phyloP scores from a whole-genome alignment of 768 basidiomycete genomes.

The Mycena amicta region DNA sequence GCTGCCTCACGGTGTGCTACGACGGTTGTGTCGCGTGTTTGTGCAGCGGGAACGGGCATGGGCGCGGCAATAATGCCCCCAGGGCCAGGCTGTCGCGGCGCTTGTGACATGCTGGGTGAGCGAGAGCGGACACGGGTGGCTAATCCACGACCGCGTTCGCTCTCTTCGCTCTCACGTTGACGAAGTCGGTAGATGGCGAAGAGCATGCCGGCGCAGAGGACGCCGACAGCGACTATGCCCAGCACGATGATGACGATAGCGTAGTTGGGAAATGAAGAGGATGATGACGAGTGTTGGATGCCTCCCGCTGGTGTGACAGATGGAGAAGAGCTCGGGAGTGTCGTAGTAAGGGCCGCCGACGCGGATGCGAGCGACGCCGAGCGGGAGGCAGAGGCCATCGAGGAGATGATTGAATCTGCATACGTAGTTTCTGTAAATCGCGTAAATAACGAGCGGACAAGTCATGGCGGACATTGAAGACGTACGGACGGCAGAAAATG shows the following conservation, averaged over 20 bases:
- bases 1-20: background rate
- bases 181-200: constrained; percentile 70
- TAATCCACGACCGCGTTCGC: constrained; percentile 40
- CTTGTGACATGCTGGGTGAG: constrained; percentile 34
- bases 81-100: too few species aligned
- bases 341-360: background rate
- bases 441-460: constrained; percentile 1
- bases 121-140: constrained; percentile 75
- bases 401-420: constrained; percentile 65
- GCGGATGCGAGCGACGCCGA: background rate
- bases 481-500: constrained; percentile 81
- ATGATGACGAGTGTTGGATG: constrained; percentile 46
- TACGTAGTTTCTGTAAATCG: constrained; percentile 66
- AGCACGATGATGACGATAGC: constrained; percentile 87
- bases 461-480: constrained; percentile 26
- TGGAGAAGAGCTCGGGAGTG: constrained; percentile 7
- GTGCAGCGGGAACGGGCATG: background rate
- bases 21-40: constrained; percentile 8
- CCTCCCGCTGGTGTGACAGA: constrained; percentile 23
- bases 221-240: constrained; percentile 78
- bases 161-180: constrained; percentile 40
- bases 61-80: background rate
- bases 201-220: constrained; percentile 66
- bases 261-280: constrained; percentile 74
- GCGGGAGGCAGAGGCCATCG: constrained; percentile 47